Conservation (phyloP, 371 early-diverging fungal species). For the Smittium culicis region DNA sequence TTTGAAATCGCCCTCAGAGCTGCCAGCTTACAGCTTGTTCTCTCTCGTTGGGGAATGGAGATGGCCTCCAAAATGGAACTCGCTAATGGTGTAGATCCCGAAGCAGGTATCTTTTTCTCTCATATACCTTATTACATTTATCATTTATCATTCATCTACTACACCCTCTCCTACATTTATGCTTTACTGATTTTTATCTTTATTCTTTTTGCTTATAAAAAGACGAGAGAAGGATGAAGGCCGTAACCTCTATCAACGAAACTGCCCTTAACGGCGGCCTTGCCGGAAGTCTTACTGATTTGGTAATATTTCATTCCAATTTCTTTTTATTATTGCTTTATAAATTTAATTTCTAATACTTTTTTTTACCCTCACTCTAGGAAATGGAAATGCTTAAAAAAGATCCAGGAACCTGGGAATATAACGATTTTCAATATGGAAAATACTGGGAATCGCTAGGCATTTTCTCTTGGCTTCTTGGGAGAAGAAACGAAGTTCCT, state of each 20-base stretch:
- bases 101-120: constrained; percentile 17
- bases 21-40: constrained; percentile 32
- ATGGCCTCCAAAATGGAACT: constrained; percentile 30
- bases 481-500: constrained; percentile 32
- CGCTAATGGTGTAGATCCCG: constrained; percentile 17
- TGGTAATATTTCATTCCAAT: constrained; percentile 3
- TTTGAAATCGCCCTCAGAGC: constrained; percentile 29
- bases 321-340: neutral
- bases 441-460: constrained; percentile 42
- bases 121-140: constrained; percentile 1
- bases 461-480: constrained; percentile 34
- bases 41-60: constrained; percentile 43
- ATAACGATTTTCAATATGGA: constrained; percentile 26
- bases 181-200: too few species aligned
- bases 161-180: too few species aligned
- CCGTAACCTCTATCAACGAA: constrained; percentile 28
- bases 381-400: constrained; percentile 31
- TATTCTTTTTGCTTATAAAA: neutral
- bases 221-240: constrained; percentile 26
- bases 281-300: constrained; percentile 22
- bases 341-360: too few species aligned
- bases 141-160: neutral
- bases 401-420: constrained; percentile 29
- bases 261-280: constrained; percentile 31
- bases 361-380: neutral